phyloP scores from a whole-genome alignment of 2,329 filamentous ascomycete species.

The Incumbomyces lentus region DNA sequence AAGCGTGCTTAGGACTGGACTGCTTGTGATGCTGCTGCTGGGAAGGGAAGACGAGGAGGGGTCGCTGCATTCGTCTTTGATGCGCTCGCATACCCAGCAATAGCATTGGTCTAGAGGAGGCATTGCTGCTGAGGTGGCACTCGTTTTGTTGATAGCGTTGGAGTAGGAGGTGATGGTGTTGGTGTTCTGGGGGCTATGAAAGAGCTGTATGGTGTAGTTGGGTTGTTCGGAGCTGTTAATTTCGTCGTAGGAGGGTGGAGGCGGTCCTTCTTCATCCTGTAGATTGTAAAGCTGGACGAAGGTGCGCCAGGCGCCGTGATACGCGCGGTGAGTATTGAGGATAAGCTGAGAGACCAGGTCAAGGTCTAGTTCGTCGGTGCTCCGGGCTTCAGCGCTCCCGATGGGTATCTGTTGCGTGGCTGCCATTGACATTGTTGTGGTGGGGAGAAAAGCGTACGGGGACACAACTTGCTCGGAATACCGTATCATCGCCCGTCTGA shows the following conservation, averaged over 20 bases:
- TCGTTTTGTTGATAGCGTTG: no score
- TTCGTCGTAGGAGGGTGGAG: not conserved
- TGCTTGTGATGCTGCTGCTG: not conserved
- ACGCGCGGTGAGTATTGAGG: not conserved
- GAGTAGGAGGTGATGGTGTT: no score
- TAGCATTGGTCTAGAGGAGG: not conserved
- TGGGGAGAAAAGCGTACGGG: not conserved
- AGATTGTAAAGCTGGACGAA: not conserved
- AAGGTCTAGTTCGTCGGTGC: not conserved
- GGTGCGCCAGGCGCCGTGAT: not conserved
- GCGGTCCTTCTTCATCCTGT: not conserved
- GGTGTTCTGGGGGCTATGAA: not conserved
- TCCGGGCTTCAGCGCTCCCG: not conserved
- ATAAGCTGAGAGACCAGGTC: not conserved
- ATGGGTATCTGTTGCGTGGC: not conserved
- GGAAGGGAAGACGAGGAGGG: not conserved
- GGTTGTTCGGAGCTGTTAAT: not conserved
- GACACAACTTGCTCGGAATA: not conserved
- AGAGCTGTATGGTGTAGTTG: not conserved
- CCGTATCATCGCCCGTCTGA: not conserved
- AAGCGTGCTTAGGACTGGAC: not conserved
- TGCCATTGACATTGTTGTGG: not conserved
- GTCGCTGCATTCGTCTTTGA: not conserved
- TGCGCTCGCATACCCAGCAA: conserved; percentile 1
- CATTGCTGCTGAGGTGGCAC: no score